phyloP scores from a whole-genome alignment of 73 alveolate genomes.

The Stentor roeselii region DNA sequence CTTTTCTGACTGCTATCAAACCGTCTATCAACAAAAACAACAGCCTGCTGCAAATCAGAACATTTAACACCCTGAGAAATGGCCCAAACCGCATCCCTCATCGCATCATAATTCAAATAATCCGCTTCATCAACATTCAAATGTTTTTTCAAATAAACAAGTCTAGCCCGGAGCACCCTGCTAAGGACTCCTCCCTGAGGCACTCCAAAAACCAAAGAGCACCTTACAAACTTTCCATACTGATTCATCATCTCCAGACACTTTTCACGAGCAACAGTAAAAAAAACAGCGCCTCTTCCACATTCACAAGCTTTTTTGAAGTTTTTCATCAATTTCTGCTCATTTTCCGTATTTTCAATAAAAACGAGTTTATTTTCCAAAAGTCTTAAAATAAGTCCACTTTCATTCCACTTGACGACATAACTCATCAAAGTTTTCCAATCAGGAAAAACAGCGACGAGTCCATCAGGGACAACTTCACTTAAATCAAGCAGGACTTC shows the following conservation, averaged over 20 bases:
- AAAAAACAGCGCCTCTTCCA: constrained; percentile 91
- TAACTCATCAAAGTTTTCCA: constrained; percentile 72
- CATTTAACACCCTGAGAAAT: constrained; percentile 77
- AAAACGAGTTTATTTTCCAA: constrained; percentile 70
- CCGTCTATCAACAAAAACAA: constrained; percentile 83
- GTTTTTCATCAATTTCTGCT: constrained; percentile 60
- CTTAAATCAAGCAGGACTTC: constrained; percentile 68
- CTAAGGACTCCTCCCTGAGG: constrained; percentile 73
- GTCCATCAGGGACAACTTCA: constrained; percentile 85
- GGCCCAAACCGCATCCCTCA: constrained; percentile 79
- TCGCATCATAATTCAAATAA: constrained; percentile 79
- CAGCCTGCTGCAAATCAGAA: constrained; percentile 68
- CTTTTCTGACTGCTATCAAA: constrained; percentile 48
- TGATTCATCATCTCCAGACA: constrained; percentile 84
- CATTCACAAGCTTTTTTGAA: constrained; percentile 73
- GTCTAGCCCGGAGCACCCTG: constrained; percentile 68
- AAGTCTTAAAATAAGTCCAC: constrained; percentile 63
- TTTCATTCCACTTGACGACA: constrained; percentile 78
- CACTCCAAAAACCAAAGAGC: constrained; percentile 82
- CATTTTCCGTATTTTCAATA: constrained; percentile 72
- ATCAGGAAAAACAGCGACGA: constrained; percentile 76
- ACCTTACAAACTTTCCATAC: constrained; percentile 75
- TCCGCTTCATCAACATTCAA: constrained; percentile 74
- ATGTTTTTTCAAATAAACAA: constrained; percentile 69
- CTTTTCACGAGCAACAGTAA: constrained; percentile 84